Base-by-base conservation (phyloP, 169 alveolate genomes). In the Plasmodium billcollinsi region DNA sequence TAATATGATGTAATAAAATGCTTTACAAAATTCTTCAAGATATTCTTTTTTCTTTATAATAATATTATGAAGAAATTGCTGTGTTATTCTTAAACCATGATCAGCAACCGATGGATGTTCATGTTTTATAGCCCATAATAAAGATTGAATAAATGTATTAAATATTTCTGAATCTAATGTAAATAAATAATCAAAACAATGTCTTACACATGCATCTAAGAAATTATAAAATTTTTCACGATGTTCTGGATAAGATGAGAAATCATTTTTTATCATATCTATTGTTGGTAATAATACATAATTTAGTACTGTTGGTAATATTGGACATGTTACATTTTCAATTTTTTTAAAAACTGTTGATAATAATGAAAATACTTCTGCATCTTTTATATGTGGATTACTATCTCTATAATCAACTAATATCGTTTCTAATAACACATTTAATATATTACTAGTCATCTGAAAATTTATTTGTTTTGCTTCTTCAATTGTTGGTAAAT, bases 101-200 rank as follows among this genome's bases (percentile, higher is more conserved):
- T 97, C 98, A 0, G 97, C 96, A 93, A 97, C 96, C n/a, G 97
- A 85, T 14, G 98, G 98, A 73, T 96, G 97, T 56, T 95, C 97
- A 94, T 97, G 98, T 49, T 96, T 95, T 45, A 97, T 95, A 0
- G 98, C 98, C 97, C 98, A 97, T 29, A 96, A 94, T 11, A 97
- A 93, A 33, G 97, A 95, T 88, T 95, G 97, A 58, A 97, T 95
- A 54, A 93, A 95, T 5, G 96, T 74, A 47, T 96, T 86, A 78
- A 94, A 90, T 12, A 95, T 94, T 66, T 96, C 97, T 73, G 94
- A 88, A 66, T 96, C 97, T 62, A 97, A 93, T 21, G 92, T 67
- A 59, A 96, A 89, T 33, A 97, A 70, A 59, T 95, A 95, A 45
- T 91, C 94, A 78, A 95, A 95, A 65, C 97, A 94, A 76, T 91